Evolutionary conservation across 257 asterid species (phyloP), one percentile per base, ranked within the genome.

Genomic region (Nicotiana paniculata): DNA sequence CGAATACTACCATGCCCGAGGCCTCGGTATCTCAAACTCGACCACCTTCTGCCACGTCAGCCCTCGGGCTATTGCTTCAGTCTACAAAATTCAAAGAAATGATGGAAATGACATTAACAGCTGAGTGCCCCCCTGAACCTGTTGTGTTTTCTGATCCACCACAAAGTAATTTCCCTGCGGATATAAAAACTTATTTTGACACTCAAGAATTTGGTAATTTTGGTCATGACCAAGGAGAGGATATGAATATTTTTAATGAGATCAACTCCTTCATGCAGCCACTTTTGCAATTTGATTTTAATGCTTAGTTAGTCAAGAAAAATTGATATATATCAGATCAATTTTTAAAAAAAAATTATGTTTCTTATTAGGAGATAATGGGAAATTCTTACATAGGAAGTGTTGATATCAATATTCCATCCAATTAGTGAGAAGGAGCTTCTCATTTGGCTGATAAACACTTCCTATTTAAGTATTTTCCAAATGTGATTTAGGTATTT

Each of bases 1-100:
- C 83, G 6, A 78, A 68, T 2, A 30, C 65, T 8, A 5, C 9
- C 10, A 68, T 55, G 3, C 32, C 83, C 2, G 6, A 80, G 9
- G 69, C 53, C 5, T 55, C 89, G 32, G 15, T 78, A 1, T 26
- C 90, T 39, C 91, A 82, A 28, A 69, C 86, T 1, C 89, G 88
- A 0, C 90, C 92, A 5, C 43, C 91, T 35, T 69, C 89, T 0
- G 90, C 93, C 69, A 93, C 96, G 0, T 92, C 98, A n/a, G 98
- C 98, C 13, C 90, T 92, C 2, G 96, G 98, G n/a, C 92, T 93
- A 63, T 81, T 93, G 12, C 91, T 93, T 26, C 98, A 92, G 18
- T 93, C 98, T 0, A 85, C 98, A 1, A 93, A 93, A 85, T 92
- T 92, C 57, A 91, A 93, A 83, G 98, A 93, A 81, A 90, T 93